Percentiles rank a stretch among this genome's conserved stretches.
Conservation (phyloP, 345 rosid genomes). For the Ceriops decandra region DNA sequence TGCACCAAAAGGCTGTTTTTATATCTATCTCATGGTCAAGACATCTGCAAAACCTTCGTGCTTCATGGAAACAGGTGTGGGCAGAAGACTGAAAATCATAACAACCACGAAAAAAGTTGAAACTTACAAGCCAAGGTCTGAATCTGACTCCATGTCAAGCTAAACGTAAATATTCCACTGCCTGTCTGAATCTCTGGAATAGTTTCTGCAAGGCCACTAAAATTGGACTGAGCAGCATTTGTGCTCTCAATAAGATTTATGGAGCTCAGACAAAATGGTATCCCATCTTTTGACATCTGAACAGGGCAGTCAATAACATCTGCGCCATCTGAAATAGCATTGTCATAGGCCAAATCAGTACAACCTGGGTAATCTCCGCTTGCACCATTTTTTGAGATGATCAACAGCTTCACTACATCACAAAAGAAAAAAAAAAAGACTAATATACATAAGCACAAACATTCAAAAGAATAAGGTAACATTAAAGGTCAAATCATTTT, state of each 20-base stretch:
- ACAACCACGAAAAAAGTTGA: neutral
- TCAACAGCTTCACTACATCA: slow-evolving; percentile 41
- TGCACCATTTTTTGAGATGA: slow-evolving; percentile 77
- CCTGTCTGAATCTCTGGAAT: slow-evolving; percentile 39
- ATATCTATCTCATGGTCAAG: too few relatives aligned
- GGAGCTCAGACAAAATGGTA: slow-evolving; percentile 59
- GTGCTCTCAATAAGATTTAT: slow-evolving; percentile 59
- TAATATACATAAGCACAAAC: slow-evolving; percentile 1
- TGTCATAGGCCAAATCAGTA: slow-evolving; percentile 66
- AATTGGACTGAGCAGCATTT: slow-evolving; percentile 37
- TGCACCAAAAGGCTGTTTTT: too few relatives aligned
- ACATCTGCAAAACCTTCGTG: too few relatives aligned
- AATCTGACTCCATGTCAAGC: slow-evolving; percentile 68
- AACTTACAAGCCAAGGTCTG: slow-evolving; percentile 59
- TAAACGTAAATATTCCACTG: slow-evolving; percentile 58
- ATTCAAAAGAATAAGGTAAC: neutral
- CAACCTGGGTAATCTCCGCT: slow-evolving; percentile 91
- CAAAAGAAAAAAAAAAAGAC: slow-evolving; percentile 5
- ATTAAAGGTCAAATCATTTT: neutral
- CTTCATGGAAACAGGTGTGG: too few relatives aligned
- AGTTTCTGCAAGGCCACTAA: slow-evolving; percentile 28
- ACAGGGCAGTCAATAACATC: slow-evolving; percentile 79
- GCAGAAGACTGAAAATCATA: neutral
- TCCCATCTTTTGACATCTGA: slow-evolving; percentile 73
- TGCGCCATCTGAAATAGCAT: slow-evolving; percentile 66